A percentile compares a stretch with the other conserved stretches of the same genome.
phyloP scores from a whole-genome alignment of 2,329 filamentous ascomycete species.

The Fusarium sterilihyphosum region DNA sequence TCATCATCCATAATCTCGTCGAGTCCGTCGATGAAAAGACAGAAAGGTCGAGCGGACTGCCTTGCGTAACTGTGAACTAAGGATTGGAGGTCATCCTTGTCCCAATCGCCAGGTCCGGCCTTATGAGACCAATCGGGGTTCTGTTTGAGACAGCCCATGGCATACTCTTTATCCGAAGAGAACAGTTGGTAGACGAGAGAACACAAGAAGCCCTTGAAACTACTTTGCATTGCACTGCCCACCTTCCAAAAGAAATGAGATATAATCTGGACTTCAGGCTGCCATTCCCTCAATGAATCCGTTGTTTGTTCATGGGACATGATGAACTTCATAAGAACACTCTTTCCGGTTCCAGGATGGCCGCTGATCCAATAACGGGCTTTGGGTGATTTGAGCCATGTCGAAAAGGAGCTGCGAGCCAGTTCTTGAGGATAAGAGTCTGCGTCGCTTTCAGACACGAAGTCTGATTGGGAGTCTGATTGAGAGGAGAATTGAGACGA shows the following conservation, averaged over 20 bases:
- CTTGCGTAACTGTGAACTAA: neutral
- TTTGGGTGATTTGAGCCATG: rapidly evolving
- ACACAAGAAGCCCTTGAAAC: rapidly evolving
- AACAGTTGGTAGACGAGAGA: rapidly evolving
- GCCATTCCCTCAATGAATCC: rapidly evolving
- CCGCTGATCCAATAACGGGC: rapidly evolving
- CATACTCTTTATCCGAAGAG: rapidly evolving
- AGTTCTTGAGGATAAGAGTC: neutral
- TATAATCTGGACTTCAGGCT: rapidly evolving
- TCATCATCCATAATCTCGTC: rapidly evolving
- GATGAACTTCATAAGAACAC: rapidly evolving
- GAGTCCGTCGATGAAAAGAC: rapidly evolving
- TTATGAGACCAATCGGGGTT: rapidly evolving
- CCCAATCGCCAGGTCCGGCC: rapidly evolving
- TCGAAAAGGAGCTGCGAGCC: rapidly evolving
- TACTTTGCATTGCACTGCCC: rapidly evolving
- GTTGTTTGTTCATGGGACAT: rapidly evolving
- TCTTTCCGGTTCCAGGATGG: rapidly evolving
- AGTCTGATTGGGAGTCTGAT: neutral
- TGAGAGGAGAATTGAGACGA: neutral
- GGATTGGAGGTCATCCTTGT: rapidly evolving
- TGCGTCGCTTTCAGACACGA: rapidly evolving
- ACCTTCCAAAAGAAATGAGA: rapidly evolving
- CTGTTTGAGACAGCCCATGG: rapidly evolving
- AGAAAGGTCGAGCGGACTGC: rapidly evolving